Evolutionary conservation across 139 green algal species (phyloP).

Genomic region (Pleodorina starrii): DNA sequence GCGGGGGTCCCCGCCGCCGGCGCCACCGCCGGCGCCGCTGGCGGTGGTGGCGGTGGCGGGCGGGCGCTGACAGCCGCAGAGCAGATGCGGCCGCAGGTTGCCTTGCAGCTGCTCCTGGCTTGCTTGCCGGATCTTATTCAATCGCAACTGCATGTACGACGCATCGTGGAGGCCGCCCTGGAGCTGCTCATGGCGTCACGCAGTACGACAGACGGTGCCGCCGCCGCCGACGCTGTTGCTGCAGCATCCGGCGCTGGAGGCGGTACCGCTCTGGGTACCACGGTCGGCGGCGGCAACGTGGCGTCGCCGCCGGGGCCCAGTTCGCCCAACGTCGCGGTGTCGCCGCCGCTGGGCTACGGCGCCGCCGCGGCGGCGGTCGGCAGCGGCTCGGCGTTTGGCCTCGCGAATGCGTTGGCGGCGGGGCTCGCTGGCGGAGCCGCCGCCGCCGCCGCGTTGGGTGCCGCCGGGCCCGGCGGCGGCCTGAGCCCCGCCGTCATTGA

Average conservation of each 20-base stretch:
- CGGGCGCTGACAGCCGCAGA: no score
- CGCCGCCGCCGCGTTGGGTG: no score
- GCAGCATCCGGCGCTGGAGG: background rate
- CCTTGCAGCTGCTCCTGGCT: conserved; percentile 25
- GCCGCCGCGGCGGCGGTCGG: background rate
- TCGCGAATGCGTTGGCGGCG: background rate
- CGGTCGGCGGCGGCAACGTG: background rate
- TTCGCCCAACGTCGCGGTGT: background rate
- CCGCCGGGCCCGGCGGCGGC: background rate
- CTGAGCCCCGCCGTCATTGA: background rate
- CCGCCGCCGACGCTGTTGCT: background rate
- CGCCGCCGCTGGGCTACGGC: conserved; percentile 7
- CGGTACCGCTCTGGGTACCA: background rate
- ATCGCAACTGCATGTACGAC: conserved; percentile 40
- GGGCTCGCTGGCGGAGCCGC: background rate
- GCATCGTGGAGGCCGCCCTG: background rate
- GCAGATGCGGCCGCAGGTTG: conserved; percentile 15
- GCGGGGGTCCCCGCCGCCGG: no score
- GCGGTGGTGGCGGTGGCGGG: no score
- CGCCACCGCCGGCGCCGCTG: no score
- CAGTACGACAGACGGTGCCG: background rate
- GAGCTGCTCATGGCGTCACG: conserved; percentile 4
- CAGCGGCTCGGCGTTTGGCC: background rate
- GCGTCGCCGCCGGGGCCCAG: background rate
- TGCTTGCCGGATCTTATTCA: conserved; percentile 21